Evolutionary conservation across 352 stramenopile species (phyloP), one percentile per base, ranked within the genome.

Genomic region (Phytophthora fragariae): DNA sequence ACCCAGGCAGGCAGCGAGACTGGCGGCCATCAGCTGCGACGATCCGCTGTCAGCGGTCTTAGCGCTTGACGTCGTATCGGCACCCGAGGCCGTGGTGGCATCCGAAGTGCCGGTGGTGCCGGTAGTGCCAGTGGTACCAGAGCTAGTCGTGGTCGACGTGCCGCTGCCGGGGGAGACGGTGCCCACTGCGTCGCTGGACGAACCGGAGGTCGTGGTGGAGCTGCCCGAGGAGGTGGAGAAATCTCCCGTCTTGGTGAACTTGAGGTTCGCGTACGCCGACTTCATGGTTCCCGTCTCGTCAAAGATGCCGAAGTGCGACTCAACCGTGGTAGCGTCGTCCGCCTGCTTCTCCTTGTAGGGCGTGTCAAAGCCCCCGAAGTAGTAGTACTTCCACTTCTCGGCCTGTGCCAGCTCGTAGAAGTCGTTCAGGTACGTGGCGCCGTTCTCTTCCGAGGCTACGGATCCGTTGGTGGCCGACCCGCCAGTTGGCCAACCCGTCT

Each of bases 351-450:
- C 73, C 81, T 95, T 95, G 80, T 91, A 94, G 33, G 86, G 78
- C 53, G 88, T 92, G 72, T 97, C 90, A 15, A 97, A 94, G 63
- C 81, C 90, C 1, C 88, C 80, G 68, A 96, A 96, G 81, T 94
- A 96, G 82, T 94, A 96, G 76, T 95, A 95, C 77, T 94, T 92
- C 84, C 86, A 93, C 24, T 82, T 81, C 64, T 92, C 71, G 35
- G 78, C 64, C 17, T 81, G 81, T 3, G 89, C 86, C 54, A 93
- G 78, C 50, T 83, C 49, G 67, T 86, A 89, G 62, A 96, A 94
- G 79, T 95, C 84, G 63, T 94, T 89, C 60, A 95, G 65, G 80
- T 92, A 96, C 9, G 57, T 80, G 14, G 81, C 84, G 49, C 79
- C 83, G 55, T 82, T 88, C 21, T 90, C 84, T 33, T 83, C 58